A percentile compares a stretch with the other conserved stretches of the same genome.
These are phyloP conservation scores for Pinus albicaulis DNA, from an alignment of 75 land plant species.

Conservation along the genomic window DNA sequence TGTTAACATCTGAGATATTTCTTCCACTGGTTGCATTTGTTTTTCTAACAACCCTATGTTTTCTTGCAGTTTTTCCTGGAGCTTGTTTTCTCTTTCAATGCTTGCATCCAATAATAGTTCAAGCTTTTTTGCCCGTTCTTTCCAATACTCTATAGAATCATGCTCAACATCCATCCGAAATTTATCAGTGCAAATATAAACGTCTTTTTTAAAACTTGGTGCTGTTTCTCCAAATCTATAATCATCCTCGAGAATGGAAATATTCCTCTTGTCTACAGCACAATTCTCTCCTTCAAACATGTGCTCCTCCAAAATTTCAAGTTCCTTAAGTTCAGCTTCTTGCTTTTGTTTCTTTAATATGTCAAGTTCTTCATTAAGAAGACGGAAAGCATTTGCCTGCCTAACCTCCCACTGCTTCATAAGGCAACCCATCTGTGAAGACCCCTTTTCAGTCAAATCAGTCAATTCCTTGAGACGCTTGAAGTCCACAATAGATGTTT, in stretches of 20 bases:
- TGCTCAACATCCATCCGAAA: conserved; percentile 44
- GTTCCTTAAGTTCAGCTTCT: conserved; percentile 62
- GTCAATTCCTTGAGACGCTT: conserved; percentile 63
- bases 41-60: conserved; percentile 31
- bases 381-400: conserved; percentile 75
- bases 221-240: conserved; percentile 33
- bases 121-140: conserved; percentile 43
- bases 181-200: conserved; percentile 19
- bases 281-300: conserved; percentile 45
- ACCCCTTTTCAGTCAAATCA: conserved; percentile 62
- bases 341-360: conserved; percentile 50
- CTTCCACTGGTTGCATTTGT: conserved; percentile 65
- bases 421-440: conserved; percentile 56
- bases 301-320: conserved; percentile 67
- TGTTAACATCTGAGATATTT: conserved; percentile 66
- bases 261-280: conserved; percentile 37
- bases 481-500: conserved; percentile 53
- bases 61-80: conserved; percentile 62
- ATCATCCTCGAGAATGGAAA: conserved; percentile 50
- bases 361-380: conserved; percentile 71
- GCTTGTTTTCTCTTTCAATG: conserved; percentile 56
- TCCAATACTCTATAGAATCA: conserved; percentile 66
- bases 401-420: conserved; percentile 64
- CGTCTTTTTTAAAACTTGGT: conserved; percentile 39
- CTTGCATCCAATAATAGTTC: conserved; percentile 62